Base-by-base conservation (phyloP, 257 asterid genomes). In the Solanum habrochaites region DNA sequence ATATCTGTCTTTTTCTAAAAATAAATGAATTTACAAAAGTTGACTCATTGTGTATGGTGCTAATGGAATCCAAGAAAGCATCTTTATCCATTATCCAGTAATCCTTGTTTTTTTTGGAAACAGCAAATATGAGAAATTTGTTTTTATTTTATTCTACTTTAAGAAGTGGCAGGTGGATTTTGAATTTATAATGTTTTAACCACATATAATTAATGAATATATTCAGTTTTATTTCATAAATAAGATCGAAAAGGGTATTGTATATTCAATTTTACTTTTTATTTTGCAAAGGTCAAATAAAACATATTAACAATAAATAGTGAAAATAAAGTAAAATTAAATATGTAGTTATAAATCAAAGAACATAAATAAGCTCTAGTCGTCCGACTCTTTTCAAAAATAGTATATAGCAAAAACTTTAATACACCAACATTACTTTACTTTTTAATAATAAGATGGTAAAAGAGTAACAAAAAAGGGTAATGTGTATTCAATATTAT, bases 71-170 rank as follows among this genome's bases (percentile, higher is more conserved):
- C 62, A 74, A 78, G 85, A 58, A 82, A 81, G 82, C 86, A 82
- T 29, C 83, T 86, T 66, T 69, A 69, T 69, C 75, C 75, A 69
- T 31, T 86, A 90, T 87, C 89, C 70, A 64, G 40, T 78, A 73
- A 47, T 71, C 86, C 62, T 60, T 35, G 43, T 67, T 67, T 66
- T 42, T 70, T 42, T 21, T 42, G 47, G 70, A 13, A 58, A 85
- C 39, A 83, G 31, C 49, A 25, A 15, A 12, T 52, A 73, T 45
- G 21, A 67, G 16, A 83, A 32, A 83, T 64, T 15, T 64, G 2
- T 40, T 64, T 35, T n/a, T 60, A 18, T 58, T 83, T 83, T 40
- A 66, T 66, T 81, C 60, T 49, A 47, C 67, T 47, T 49, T 29
- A 27, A 11, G 56, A 49, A 81, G 66, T 1, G 45, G 15, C 27